These are phyloP conservation scores for Lizonia empirigonia DNA, from an alignment of 2,329 filamentous ascomycete species.

Conservation along the genomic window DNA sequence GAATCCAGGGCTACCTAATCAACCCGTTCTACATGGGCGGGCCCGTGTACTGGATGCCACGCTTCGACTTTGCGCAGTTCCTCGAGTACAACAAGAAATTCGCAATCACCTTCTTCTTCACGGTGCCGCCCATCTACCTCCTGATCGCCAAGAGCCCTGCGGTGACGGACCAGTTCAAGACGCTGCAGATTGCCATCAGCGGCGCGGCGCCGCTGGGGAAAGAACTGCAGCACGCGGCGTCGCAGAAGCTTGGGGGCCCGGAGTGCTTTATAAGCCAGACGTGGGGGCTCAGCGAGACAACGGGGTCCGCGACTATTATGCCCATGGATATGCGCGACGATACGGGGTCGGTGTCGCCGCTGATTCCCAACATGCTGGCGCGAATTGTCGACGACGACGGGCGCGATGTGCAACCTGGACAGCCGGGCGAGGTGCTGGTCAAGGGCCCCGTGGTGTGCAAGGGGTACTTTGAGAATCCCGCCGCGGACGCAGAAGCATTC, in stretches of 20 bases:
- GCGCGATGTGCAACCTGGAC: constrained; percentile 38
- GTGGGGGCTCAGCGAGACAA: constrained; percentile 65
- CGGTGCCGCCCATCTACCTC: constrained; percentile 66
- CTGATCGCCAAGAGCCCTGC: constrained; percentile 62
- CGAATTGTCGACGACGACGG: constrained; percentile 46
- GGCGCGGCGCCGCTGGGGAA: constrained; percentile 64
- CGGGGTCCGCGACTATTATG: constrained; percentile 55
- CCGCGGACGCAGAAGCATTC: constrained; percentile 39
- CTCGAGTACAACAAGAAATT: constrained; percentile 59
- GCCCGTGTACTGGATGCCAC: constrained; percentile 65
- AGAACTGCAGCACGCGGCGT: constrained; percentile 59
- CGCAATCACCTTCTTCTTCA: constrained; percentile 61
- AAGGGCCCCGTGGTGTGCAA: constrained; percentile 46
- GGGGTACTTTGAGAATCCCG: constrained; percentile 46
- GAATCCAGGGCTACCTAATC: constrained; percentile 55
- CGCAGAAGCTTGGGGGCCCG: constrained; percentile 57
- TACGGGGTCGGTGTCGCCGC: constrained; percentile 55
- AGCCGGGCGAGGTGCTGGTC: constrained; percentile 43
- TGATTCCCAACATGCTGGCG: constrained; percentile 49
- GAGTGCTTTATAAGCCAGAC: constrained; percentile 57
- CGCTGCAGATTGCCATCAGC: constrained; percentile 54
- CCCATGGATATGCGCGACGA: constrained; percentile 50
- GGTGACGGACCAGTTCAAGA: constrained; percentile 62
- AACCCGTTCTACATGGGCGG: constrained; percentile 51
- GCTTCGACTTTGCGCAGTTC: constrained; percentile 63